Base-by-base conservation (phyloP, 352 stramenopile species). In the Phytophthora boehmeriae region DNA sequence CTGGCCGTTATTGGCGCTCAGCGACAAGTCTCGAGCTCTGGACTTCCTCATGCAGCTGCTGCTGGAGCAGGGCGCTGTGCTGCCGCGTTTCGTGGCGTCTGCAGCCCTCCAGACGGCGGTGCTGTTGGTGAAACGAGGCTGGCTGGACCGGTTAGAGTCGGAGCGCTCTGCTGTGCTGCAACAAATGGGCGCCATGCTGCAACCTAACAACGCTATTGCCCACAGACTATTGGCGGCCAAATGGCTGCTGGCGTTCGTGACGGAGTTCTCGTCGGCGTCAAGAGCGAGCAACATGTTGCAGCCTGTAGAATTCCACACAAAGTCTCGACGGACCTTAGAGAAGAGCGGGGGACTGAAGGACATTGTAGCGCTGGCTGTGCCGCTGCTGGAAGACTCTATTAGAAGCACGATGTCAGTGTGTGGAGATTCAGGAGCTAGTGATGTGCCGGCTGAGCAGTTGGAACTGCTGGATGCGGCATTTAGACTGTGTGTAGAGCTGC, bases 241-340 rank as follows among this genome's bases (percentile, higher is more conserved):
- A 59, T 92, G 86, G 83, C 70, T 95, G 23, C 75, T 92, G 19
- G 85, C 87, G 14, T 92, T 95, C 34, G 83, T 94, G 48, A 92
- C 83, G 44, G 87, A 95, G 68, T 93, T 95, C 55, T 88, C 83
- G 41, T 92, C 85, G 2, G 80, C 82, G 9, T 95, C 87, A 1
- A 73, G 82, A 41, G 76, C 87, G 20, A 90, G 81, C 45, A 86
- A 84, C 56, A 95, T 93, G 87, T 67, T 73, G 48, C 87, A 94
- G 58, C 87, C 87, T 0, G 59, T 95, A 11, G 85, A 93, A 62
- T 94, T 94, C 61, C 85, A 95, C 64, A 93, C 82, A 28, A 84
- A 89, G 51, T 83, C 81, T 14, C 66, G 87, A 43, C 76, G 83
- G 23, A 66, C 54, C 28, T 63, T 95, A 43, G 81, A 91, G 50